These are phyloP conservation scores for Amanita jacksonii DNA, from an alignment of 768 basidiomycete genomes.

Conservation along the genomic window DNA sequence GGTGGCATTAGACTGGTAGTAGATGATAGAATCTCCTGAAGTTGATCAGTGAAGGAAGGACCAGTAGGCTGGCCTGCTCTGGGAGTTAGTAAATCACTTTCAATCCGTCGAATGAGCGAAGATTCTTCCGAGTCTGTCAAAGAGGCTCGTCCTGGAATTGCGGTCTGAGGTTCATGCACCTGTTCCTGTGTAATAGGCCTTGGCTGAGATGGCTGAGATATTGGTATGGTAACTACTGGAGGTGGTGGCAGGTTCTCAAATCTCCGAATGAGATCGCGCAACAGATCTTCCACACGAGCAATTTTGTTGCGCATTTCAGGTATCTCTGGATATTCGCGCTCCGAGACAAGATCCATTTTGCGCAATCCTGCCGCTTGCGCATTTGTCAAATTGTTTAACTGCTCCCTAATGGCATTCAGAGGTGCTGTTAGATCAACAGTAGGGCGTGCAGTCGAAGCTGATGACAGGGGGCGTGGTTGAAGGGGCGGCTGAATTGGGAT, in stretches of 20 bases:
- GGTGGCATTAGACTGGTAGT: slow-evolving; percentile 29
- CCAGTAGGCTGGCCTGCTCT: slow-evolving; percentile 23
- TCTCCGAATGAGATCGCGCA: slow-evolving; percentile 30
- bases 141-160: slow-evolving; percentile 1
- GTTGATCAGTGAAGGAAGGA: slow-evolving; percentile 46
- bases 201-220: slow-evolving; percentile 10
- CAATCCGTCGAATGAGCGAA: slow-evolving; percentile 5
- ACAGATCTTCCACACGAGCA: slow-evolving; percentile 35
- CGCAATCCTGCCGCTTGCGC: slow-evolving; percentile 53
- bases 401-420: slow-evolving; percentile 48
- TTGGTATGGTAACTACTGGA: slow-evolving; percentile 14
- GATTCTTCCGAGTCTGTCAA: slow-evolving; percentile 6
- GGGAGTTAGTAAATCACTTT: slow-evolving; percentile 2
- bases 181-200: slow-evolving; percentile 15
- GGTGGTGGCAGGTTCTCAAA: slow-evolving; percentile 14
- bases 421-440: slow-evolving; percentile 39
- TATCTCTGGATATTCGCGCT: slow-evolving; percentile 32
- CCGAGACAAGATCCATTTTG: slow-evolving; percentile 53
- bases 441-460: slow-evolving; percentile 23
- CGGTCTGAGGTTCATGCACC: background rate
- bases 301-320: slow-evolving; percentile 33
- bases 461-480: slow-evolving; percentile 7
- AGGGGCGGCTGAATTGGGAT: slow-evolving; percentile 7
- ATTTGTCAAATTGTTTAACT: slow-evolving; percentile 49
- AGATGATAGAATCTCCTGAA: slow-evolving; percentile 51